Evolutionary conservation across 495 filamentous ascomycete genomes (phyloP).

Genomic region (Neurospora sp.): DNA sequence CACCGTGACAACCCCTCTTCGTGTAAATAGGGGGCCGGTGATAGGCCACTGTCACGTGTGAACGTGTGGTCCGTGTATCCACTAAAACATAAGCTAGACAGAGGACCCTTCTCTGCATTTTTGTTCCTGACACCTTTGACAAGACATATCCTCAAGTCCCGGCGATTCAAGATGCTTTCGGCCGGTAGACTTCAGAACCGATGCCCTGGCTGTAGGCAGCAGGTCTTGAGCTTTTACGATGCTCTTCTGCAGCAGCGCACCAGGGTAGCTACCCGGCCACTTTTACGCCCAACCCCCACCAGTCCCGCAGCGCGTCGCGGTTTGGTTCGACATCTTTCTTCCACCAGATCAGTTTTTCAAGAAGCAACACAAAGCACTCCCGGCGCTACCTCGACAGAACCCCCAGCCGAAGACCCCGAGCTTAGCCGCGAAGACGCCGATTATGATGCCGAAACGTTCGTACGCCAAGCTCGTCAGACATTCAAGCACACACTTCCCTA

Average conservation of each 20-base stretch:
- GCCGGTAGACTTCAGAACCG: conserved; percentile 33
- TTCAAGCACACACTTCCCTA: conserved; percentile 73
- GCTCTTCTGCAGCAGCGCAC: conserved; percentile 20
- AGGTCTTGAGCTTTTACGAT: conserved; percentile 36
- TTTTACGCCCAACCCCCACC: conserved; percentile 6
- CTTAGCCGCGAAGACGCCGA: not conserved
- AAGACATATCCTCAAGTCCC: conserved; percentile 1
- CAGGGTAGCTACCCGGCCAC: conserved; percentile 9
- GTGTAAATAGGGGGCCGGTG: not conserved
- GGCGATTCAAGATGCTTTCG: conserved; percentile 32
- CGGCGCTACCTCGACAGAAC: not conserved
- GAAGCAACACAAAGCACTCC: conserved; percentile 1
- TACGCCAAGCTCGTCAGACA: conserved; percentile 56
- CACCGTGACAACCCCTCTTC: not conserved
- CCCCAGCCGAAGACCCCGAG: conserved; percentile 3
- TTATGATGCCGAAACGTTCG: conserved; percentile 48
- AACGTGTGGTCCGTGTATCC: not conserved
- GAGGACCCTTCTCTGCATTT: not conserved
- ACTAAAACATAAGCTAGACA: not conserved
- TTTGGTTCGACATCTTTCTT: conserved; percentile 28
- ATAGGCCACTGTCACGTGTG: not conserved
- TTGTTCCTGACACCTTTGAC: not conserved
- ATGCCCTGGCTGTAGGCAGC: conserved; percentile 41
- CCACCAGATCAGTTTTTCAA: conserved; percentile 20
- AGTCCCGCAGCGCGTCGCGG: conserved; percentile 3